phyloP scores from a whole-genome alignment of 1,284 basidiomycete genomes.

The Taiwanofungus camphoratus region DNA sequence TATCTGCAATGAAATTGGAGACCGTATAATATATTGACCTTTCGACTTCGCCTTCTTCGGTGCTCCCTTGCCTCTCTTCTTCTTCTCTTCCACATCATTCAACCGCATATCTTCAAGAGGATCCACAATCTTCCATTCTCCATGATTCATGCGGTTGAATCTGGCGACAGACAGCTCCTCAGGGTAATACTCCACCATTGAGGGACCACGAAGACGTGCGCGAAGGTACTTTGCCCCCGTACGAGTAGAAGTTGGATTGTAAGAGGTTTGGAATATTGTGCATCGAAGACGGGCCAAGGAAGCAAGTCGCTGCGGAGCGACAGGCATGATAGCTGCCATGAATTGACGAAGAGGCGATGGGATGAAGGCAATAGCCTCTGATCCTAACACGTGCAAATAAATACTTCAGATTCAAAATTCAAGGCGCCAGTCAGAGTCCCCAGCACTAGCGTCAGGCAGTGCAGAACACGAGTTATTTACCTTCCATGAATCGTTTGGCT shows the following conservation, averaged over 20 bases:
- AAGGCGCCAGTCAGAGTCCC: too few relatives aligned
- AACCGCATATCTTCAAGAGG: constrained; percentile 60
- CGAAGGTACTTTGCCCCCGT: constrained; percentile 85
- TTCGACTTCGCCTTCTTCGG: constrained; percentile 71
- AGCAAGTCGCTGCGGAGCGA: constrained; percentile 41
- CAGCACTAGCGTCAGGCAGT: too few relatives aligned
- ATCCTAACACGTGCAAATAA: constrained; percentile 12
- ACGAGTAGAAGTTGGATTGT: constrained; percentile 72
- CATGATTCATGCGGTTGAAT: constrained; percentile 35
- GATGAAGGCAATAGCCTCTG: constrained; percentile 9
- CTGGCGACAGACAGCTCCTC: constrained; percentile 46
- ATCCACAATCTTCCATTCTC: constrained; percentile 52
- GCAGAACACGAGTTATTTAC: too few relatives aligned
- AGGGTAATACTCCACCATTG: constrained; percentile 78
- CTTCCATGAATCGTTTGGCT: constrained; percentile 5
- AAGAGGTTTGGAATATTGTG: constrained; percentile 77
- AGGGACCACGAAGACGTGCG: constrained; percentile 66
- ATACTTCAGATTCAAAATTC: too few relatives aligned
- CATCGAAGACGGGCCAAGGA: constrained; percentile 56
- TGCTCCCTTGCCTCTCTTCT: constrained; percentile 72
- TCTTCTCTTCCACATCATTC: constrained; percentile 60
- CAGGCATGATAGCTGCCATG: constrained; percentile 31
- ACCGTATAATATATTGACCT: constrained; percentile 39
- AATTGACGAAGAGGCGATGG: constrained; percentile 4
- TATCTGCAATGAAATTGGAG: not conserved